phyloP scores from a whole-genome alignment of 148 eudicot genomes.

The Rhododendron henanense region DNA sequence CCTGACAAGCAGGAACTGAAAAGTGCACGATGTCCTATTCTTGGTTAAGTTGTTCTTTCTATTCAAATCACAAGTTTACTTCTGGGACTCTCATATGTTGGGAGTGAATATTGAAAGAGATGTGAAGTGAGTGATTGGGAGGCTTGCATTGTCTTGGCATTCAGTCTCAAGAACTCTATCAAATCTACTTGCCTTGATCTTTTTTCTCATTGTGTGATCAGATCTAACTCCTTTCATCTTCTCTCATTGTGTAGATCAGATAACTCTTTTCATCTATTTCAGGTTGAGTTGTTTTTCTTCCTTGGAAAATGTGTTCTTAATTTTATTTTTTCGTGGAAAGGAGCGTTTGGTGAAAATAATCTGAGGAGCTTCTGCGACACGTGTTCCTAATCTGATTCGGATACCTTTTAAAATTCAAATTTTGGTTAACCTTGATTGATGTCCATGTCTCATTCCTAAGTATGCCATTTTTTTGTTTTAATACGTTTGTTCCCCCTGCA shows the following conservation, averaged over 20 bases:
- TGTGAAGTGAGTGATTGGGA: background rate
- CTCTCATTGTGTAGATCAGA: background rate
- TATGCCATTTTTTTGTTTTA: background rate
- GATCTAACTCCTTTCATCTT: background rate
- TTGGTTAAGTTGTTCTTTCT: background rate
- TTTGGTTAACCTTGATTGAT: background rate
- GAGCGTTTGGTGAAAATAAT: background rate
- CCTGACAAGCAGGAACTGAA: background rate
- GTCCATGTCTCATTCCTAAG: background rate
- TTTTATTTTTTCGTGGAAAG: background rate
- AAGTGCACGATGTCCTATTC: background rate
- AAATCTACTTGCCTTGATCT: background rate
- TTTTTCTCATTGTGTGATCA: background rate
- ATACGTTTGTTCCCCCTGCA: slow-evolving; percentile 30
- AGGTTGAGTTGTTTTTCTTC: background rate
- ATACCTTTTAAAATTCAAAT: background rate
- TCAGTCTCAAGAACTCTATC: background rate
- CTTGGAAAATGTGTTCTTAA: background rate
- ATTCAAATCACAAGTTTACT: background rate
- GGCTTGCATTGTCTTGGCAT: background rate
- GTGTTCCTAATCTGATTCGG: background rate
- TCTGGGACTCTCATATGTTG: background rate
- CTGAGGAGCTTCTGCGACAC: background rate
- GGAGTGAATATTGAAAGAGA: background rate
- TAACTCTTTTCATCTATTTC: slow-evolving; percentile 3